These are phyloP conservation scores for Oemleria cerasiformis DNA, from an alignment of 306 rosid species.

Conservation along the genomic window DNA sequence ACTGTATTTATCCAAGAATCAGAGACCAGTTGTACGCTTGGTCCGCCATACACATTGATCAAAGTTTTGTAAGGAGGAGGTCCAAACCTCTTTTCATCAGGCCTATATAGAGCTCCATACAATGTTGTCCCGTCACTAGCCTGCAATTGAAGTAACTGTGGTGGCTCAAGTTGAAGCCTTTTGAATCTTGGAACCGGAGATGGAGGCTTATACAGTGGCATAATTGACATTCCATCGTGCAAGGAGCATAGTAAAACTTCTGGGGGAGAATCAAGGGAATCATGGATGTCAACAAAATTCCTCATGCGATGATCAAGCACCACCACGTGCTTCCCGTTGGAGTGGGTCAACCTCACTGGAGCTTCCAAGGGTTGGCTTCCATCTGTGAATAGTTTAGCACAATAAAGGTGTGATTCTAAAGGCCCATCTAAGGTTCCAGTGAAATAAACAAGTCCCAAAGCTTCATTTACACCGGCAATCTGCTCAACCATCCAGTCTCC, in stretches of 20 bases:
- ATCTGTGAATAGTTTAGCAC: conserved; percentile 55
- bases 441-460: conserved; percentile 73
- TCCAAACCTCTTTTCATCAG: conserved; percentile 73
- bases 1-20: conserved; percentile 83
- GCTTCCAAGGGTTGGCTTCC: conserved; percentile 53
- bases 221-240: conserved; percentile 71
- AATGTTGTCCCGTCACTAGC: conserved; percentile 62
- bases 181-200: conserved; percentile 51
- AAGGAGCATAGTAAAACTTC: conserved; percentile 76
- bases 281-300: conserved; percentile 70
- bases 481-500: conserved; percentile 99
- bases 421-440: conserved; percentile 91
- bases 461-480: conserved; percentile 88
- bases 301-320: conserved; percentile 85
- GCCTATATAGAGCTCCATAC: conserved; percentile 81
- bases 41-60: conserved; percentile 93
- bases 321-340: conserved; percentile 80
- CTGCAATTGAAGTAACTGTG: conserved; percentile 60
- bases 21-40: conserved; percentile 76
- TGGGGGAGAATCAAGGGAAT: conserved; percentile 77
- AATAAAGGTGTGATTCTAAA: conserved; percentile 73
- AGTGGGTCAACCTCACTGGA: conserved; percentile 69
- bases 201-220: conserved; percentile 65
- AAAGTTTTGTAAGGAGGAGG: conserved; percentile 93
- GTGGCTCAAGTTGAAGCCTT: conserved; percentile 78